Evolutionary conservation across 2,329 filamentous ascomycete species (phyloP), one percentile per base, ranked within the genome.

Genomic region (Fusarium subtropicale): DNA sequence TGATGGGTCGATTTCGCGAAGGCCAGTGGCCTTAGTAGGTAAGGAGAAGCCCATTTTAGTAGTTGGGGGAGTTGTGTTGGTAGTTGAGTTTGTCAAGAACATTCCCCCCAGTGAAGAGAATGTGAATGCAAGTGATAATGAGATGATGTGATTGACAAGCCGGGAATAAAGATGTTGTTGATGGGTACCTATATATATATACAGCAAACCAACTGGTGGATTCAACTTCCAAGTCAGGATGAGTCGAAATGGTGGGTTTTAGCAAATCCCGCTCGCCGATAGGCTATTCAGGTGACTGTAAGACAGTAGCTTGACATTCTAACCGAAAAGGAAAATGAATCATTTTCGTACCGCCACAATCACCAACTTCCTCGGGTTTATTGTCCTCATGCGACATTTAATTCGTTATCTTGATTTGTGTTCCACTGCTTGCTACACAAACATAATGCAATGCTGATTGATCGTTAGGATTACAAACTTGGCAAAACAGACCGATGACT

Each of bases 21-120:
- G 69, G 16, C 57, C 54, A 4, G 52, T 51, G 7, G 69, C 66
- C 9, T 9, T 26, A 10, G 33, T 12, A 39, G 39, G 52, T n/a
- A 34, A 44, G 51, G 28, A 47, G 48, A 33, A 36, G n/a, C n/a
- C n/a, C n/a, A n/a, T n/a, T n/a, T n/a, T n/a, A n/a, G n/a, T n/a
- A n/a, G n/a, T n/a, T n/a, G n/a, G n/a, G n/a, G n/a, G 7, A 30
- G 57, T 48, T 18, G 20, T n/a, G 42, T 39, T 18, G 18, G 7
- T 2, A 6, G n/a, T 16, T 7, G 15, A 33, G 4, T 13, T 5
- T 47, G 12, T 22, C 3, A 9, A n/a, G n/a, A 15, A 33, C 55
- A 59, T 61, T n/a, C 34, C 34, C 7, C 33, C 7, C 2, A 24
- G 3, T 20, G 6, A 33, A 33, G 7, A 33, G 13, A 7, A 24